A percentile compares a stretch with the other conserved stretches of the same genome.
These are phyloP conservation scores for Aquilaria sinensis DNA, from an alignment of 345 rosid genomes.

Conservation along the genomic window DNA sequence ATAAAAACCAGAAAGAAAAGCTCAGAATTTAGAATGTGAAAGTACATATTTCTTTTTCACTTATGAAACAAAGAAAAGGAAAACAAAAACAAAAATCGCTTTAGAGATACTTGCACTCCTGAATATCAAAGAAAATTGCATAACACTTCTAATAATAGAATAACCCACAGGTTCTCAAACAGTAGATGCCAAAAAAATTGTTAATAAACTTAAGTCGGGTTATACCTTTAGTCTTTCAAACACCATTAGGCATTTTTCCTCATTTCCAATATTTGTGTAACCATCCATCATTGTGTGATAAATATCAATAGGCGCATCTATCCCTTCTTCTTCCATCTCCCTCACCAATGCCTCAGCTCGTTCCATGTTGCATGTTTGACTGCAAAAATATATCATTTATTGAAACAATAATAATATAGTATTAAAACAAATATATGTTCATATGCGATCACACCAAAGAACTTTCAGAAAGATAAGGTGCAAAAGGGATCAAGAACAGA, in stretches of 20 bases:
- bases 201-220: background rate
- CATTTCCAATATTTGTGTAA: constrained; percentile 72
- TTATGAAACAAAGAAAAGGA: no score
- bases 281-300: constrained; percentile 99
- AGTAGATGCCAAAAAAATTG: no score
- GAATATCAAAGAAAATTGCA: no score
- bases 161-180: no score
- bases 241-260: constrained; percentile 79
- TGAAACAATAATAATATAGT: background rate
- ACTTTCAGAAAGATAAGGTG: no score
- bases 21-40: no score
- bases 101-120: no score
- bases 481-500: no score
- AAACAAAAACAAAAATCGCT: no score
- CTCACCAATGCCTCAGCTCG: constrained; percentile 82
- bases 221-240: constrained; percentile 86
- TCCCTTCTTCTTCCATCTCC: constrained; percentile 97
- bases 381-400: constrained; percentile 12
- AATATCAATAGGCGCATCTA: constrained; percentile 84
- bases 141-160: no score
- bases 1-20: no score
- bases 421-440: background rate
- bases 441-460: constrained; percentile 11
- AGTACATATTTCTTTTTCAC: no score
- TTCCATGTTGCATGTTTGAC: constrained; percentile 77